These are phyloP conservation scores for Glycine soja DNA, from an alignment of 306 rosid species.

Conservation along the genomic window DNA sequence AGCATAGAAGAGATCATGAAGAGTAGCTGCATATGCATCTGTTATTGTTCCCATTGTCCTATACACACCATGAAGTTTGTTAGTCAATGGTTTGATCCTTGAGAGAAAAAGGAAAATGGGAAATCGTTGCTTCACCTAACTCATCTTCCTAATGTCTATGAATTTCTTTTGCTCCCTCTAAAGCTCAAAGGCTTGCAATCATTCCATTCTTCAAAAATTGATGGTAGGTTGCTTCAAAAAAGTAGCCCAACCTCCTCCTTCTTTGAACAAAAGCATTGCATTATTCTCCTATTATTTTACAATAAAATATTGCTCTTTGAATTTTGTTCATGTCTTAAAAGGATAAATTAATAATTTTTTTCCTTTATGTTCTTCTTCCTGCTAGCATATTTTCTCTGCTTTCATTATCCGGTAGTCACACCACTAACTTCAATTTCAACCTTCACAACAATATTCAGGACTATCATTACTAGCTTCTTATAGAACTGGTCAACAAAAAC, in stretches of 20 bases:
- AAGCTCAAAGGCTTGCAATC: conserved; percentile 5
- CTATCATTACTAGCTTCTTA: background rate
- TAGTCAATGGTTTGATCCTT: background rate
- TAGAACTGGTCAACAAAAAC: background rate
- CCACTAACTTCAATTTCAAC: background rate
- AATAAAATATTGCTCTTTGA: background rate
- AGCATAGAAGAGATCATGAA: conserved; percentile 16
- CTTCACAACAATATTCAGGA: background rate
- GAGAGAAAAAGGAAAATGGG: conserved; percentile 22
- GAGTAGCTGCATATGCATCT: background rate
- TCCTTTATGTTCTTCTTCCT: background rate
- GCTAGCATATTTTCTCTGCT: background rate
- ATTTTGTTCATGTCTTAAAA: background rate
- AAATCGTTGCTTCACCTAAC: conserved; percentile 51
- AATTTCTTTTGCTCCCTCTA: conserved; percentile 1
- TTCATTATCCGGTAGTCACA: background rate
- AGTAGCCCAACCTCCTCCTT: conserved; percentile 35
- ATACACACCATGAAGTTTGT: too few relatives aligned
- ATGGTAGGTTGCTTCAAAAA: conserved; percentile 40
- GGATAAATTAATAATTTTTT: conserved; percentile 8
- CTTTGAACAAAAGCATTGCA: conserved; percentile 25
- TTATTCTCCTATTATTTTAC: conserved; percentile 13
- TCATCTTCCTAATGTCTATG: conserved; percentile 40
- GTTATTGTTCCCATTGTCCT: too few relatives aligned
- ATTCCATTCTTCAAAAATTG: conserved; percentile 19